Evolutionary conservation across 257 asterid genomes (phyloP).

Genomic region (Fraxinus pennsylvanica): DNA sequence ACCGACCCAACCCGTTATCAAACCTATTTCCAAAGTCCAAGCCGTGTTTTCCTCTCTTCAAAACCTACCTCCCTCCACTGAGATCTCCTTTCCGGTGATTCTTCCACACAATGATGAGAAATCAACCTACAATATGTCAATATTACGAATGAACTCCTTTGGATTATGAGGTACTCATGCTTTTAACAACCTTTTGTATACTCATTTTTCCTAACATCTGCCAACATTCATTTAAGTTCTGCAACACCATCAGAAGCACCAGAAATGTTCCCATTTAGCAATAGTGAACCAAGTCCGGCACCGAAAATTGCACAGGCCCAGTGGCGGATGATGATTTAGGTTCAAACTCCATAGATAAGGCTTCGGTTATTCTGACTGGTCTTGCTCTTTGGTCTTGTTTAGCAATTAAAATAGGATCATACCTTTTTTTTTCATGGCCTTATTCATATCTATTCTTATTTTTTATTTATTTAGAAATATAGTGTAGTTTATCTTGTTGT

Average conservation of each 20-base stretch:
- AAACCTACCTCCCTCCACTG: too few species aligned
- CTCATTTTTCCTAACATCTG: constrained; percentile 14
- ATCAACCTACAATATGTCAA: too few species aligned
- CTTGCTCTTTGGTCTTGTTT: constrained; percentile 45
- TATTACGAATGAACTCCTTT: too few species aligned
- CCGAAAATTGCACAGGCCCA: constrained; percentile 56
- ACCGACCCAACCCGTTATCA: too few species aligned
- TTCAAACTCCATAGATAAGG: constrained; percentile 24
- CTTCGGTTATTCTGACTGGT: constrained; percentile 37
- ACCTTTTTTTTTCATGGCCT: neutral
- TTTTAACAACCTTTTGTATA: too few species aligned
- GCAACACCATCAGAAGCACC: constrained; percentile 50
- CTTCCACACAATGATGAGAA: too few species aligned
- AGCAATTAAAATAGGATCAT: constrained; percentile 27
- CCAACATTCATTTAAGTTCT: constrained; percentile 47
- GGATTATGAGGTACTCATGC: too few species aligned
- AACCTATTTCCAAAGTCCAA: too few species aligned
- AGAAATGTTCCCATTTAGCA: constrained; percentile 39
- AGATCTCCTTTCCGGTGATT: too few species aligned
- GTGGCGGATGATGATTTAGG: constrained; percentile 49
- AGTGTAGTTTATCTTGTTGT: too few species aligned
- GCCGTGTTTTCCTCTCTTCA: too few species aligned
- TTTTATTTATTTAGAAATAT: neutral
- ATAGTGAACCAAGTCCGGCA: constrained; percentile 34
- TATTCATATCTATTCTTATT: too few species aligned